A percentile compares a stretch with the other conserved stretches of the same genome.
These are phyloP conservation scores for Darksidea phi DNA, from an alignment of 495 filamentous ascomycete genomes.

Conservation along the genomic window DNA sequence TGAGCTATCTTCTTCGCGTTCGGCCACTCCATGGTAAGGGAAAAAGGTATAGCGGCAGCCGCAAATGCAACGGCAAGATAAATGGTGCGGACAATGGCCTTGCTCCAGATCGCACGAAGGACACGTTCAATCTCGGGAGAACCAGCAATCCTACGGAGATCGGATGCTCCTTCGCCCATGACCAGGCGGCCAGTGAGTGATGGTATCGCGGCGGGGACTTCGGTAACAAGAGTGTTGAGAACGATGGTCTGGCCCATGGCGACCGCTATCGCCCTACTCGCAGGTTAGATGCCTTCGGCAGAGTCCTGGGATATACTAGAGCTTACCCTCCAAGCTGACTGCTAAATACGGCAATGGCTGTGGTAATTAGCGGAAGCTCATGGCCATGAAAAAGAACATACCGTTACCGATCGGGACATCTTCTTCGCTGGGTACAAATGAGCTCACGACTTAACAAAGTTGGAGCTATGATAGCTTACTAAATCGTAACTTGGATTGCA, in stretches of 20 bases:
- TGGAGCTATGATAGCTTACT: background rate
- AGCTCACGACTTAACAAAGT: background rate
- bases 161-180: too few relatives aligned
- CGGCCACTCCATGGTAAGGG: constrained; percentile 6
- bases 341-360: constrained; percentile 6
- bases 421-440: background rate
- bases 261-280: constrained; percentile 3
- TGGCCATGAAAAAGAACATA: background rate
- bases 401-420: constrained; percentile 8
- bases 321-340: constrained; percentile 17
- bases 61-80: constrained; percentile 1
- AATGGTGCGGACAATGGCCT: background rate
- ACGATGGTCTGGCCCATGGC: constrained; percentile 10
- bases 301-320: background rate
- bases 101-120: constrained; percentile 1
- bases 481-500: constrained; percentile 9
- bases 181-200: too few relatives aligned
- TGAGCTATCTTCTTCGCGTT: constrained; percentile 5
- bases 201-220: too few relatives aligned
- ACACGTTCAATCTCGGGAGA: background rate
- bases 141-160: background rate
- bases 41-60: background rate
- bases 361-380: background rate
- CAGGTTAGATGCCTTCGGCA: background rate
- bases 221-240: too few relatives aligned